These are phyloP conservation scores for Monosiga brevicollis DNA, from an alignment of 78 protist genomes.

Conservation along the genomic window DNA sequence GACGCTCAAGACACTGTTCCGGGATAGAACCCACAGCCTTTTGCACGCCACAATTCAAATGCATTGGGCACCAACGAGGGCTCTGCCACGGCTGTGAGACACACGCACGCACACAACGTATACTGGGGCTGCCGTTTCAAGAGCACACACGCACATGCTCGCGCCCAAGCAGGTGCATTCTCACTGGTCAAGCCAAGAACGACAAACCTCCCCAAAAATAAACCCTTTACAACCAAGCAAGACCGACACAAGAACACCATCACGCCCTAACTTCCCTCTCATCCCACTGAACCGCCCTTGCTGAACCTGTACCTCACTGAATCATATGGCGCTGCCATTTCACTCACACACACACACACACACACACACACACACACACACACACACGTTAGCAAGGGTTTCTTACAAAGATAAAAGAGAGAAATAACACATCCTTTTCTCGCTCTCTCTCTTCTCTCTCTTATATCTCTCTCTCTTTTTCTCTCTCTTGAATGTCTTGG, in stretches of 20 bases:
- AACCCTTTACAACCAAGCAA: neutral
- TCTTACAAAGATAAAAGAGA: neutral
- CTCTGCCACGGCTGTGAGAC: no score
- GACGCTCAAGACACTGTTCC: no score
- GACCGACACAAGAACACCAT: neutral
- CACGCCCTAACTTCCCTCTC: neutral
- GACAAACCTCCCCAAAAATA: no score
- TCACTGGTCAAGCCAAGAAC: neutral
- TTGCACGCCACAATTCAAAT: neutral
- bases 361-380: slow-evolving; percentile 1
- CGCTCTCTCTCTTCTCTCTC: neutral
- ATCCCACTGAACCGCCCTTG: neutral
- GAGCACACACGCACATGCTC: neutral
- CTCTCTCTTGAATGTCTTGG: neutral
- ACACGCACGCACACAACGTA: neutral
- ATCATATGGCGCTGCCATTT: neutral
- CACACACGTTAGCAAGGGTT: neutral
- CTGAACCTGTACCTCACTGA: neutral
- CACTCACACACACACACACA: slow-evolving; percentile 7
- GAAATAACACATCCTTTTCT: neutral
- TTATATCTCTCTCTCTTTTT: neutral
- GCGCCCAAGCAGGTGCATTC: neutral
- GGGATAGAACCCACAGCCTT: no score
- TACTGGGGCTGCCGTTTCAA: neutral
- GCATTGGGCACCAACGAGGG: neutral